These are phyloP conservation scores for Arthrobotrys pseudoclavata DNA, from an alignment of 2,329 filamentous ascomycete species.

Conservation along the genomic window DNA sequence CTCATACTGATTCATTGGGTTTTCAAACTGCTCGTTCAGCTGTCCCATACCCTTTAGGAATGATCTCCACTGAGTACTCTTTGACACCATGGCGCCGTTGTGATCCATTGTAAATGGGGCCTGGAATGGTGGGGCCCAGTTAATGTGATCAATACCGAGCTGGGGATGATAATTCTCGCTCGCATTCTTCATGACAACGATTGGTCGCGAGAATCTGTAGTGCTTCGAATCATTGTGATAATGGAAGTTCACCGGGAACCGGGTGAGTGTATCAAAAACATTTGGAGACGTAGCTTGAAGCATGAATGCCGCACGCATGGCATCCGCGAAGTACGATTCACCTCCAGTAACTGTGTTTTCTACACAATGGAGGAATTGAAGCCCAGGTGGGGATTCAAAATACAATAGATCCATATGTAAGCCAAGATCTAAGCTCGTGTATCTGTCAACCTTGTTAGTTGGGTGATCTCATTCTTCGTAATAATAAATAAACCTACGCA, in stretches of 20 bases:
- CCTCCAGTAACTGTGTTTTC: constrained; percentile 84
- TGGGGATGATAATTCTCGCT: constrained; percentile 61
- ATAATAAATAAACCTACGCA: constrained; percentile 68
- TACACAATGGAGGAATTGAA: constrained; percentile 91
- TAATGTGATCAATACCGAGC: constrained; percentile 67
- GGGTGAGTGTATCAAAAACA: constrained; percentile 67
- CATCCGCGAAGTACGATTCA: constrained; percentile 87
- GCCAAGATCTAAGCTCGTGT: constrained; percentile 84
- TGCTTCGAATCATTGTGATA: constrained; percentile 76
- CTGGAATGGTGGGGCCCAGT: constrained; percentile 88
- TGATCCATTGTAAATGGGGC: constrained; percentile 68
- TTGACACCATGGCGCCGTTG: constrained; percentile 29
- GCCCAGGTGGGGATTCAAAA: constrained; percentile 80
- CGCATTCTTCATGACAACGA: constrained; percentile 68
- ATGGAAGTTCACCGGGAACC: constrained; percentile 72
- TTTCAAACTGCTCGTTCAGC: constrained; percentile 69
- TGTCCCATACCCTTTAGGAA: constrained; percentile 64
- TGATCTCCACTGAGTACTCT: constrained; percentile 66
- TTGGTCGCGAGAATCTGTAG: constrained; percentile 73
- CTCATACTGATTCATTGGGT: constrained; percentile 74
- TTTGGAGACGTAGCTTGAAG: constrained; percentile 63
- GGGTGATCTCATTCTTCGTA: constrained; percentile 60
- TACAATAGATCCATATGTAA: constrained; percentile 96
- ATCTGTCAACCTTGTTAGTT: constrained; percentile 65
- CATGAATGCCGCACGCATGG: constrained; percentile 73